A percentile compares a stretch with the other conserved stretches of the same genome.
Evolutionary conservation across 2,329 filamentous ascomycete genomes (phyloP).

Genomic region (Penicillium thymicola): DNA sequence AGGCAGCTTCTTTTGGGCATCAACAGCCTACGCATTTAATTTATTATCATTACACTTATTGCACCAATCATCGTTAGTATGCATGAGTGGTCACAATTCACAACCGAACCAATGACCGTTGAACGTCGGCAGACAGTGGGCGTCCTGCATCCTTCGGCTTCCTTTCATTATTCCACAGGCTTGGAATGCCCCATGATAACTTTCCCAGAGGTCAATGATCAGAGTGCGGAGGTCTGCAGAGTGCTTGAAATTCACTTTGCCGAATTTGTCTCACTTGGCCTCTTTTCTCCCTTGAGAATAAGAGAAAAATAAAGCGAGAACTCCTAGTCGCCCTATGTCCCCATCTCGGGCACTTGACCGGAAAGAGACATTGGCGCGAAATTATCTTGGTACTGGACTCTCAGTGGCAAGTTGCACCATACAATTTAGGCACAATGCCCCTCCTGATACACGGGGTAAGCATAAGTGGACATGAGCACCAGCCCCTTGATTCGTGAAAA

Average conservation of each 20-base stretch:
- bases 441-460: slow-evolving; percentile 11
- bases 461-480: slow-evolving; percentile 1
- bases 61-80: not conserved
- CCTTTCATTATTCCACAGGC: not conserved
- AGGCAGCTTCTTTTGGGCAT: slow-evolving; percentile 1
- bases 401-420: not conserved
- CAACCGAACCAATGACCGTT: slow-evolving; percentile 18
- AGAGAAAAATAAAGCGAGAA: not conserved
- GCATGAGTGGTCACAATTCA: not conserved
- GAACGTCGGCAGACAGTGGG: not conserved
- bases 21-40: not conserved
- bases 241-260: not conserved
- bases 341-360: slow-evolving; percentile 17
- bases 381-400: slow-evolving; percentile 6
- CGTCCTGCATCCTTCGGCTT: not conserved
- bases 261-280: not conserved
- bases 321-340: not conserved
- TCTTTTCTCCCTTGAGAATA: not conserved
- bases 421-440: not conserved
- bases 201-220: not conserved
- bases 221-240: not conserved
- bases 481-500: slow-evolving; percentile 3
- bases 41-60: not conserved
- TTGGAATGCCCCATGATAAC: not conserved
- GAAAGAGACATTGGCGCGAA: slow-evolving; percentile 12